Evolutionary conservation across 495 filamentous ascomycete species (phyloP).

Genomic region (Sordaria brevicollis): DNA sequence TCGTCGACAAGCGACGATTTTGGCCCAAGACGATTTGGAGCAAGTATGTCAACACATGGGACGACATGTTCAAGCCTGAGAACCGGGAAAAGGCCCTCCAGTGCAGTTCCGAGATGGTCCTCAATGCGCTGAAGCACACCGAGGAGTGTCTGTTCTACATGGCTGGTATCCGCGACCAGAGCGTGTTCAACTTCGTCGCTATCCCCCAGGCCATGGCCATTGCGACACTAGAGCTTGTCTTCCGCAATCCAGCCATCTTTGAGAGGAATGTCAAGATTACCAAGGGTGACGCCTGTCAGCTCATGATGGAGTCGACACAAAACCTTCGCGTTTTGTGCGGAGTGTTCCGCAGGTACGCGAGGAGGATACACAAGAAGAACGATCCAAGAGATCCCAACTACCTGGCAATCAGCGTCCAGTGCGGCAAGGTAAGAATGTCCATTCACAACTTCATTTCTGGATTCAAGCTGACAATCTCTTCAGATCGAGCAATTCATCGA

Average conservation of each 20-base stretch:
- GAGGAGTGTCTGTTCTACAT: conserved; percentile 96
- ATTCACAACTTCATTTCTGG: neutral
- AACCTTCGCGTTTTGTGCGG: conserved; percentile 73
- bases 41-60: conserved; percentile 81
- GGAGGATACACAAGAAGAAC: conserved; percentile 88
- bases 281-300: conserved; percentile 81
- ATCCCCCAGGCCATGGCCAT: conserved; percentile 99
- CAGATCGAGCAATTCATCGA: conserved; percentile 98
- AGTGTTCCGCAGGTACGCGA: conserved; percentile 63
- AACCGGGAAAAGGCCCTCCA: conserved; percentile 71
- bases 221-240: conserved; percentile 82
- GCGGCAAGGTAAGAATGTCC: conserved; percentile 60
- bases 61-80: conserved; percentile 78
- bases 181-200: conserved; percentile 98
- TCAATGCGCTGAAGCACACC: conserved; percentile 76
- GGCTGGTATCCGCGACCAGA: conserved; percentile 90
- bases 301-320: conserved; percentile 88
- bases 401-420: conserved; percentile 82
- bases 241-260: conserved; percentile 85
- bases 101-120: conserved; percentile 89
- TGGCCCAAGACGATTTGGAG: conserved; percentile 95
- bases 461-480: conserved; percentile 2
- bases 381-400: conserved; percentile 89
- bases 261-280: conserved; percentile 89
- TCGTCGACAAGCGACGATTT: conserved; percentile 75